These are phyloP conservation scores for Mixia osmundae DNA, from an alignment of 1,284 basidiomycete genomes.

Conservation along the genomic window DNA sequence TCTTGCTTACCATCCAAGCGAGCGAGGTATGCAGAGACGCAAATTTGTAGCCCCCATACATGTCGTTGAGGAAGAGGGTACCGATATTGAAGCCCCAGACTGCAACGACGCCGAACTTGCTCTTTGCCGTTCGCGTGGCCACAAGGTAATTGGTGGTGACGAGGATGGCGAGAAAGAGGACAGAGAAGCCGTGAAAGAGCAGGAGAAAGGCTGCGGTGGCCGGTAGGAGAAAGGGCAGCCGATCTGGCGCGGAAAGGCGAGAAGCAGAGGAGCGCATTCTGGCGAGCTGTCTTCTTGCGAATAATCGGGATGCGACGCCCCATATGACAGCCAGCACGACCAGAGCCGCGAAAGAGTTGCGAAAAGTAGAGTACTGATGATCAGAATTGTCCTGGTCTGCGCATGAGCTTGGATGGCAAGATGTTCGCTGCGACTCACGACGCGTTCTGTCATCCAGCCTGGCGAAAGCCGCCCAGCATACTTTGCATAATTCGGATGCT, in stretches of 20 bases:
- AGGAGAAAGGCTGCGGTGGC: slow-evolving; percentile 47
- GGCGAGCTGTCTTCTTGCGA: slow-evolving; percentile 37
- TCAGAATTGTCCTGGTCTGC: slow-evolving; percentile 23
- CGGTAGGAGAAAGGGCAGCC: slow-evolving; percentile 25
- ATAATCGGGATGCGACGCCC: slow-evolving; percentile 12
- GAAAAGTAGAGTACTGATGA: slow-evolving; percentile 23
- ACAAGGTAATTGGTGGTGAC: slow-evolving; percentile 46
- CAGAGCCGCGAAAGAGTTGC: slow-evolving; percentile 20
- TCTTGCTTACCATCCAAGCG: slow-evolving; percentile 29
- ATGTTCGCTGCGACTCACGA: slow-evolving; percentile 20
- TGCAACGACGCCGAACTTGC: slow-evolving; percentile 28
- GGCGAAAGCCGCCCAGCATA: slow-evolving; percentile 37
- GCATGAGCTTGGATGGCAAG: not conserved
- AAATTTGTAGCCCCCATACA: slow-evolving; percentile 51
- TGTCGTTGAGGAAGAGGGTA: slow-evolving; percentile 55
- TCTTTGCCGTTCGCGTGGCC: slow-evolving; percentile 27
- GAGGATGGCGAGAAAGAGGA: slow-evolving; percentile 53
- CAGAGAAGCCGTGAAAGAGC: slow-evolving; percentile 64
- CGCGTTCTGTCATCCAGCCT: slow-evolving; percentile 29
- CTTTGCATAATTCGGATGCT: slow-evolving; percentile 44
- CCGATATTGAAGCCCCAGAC: slow-evolving; percentile 55
- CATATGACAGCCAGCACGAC: slow-evolving; percentile 16
- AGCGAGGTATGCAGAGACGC: slow-evolving; percentile 34
- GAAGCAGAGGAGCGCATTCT: slow-evolving; percentile 26
- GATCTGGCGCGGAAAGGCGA: slow-evolving; percentile 2